Evolutionary conservation across 805 yeast species (phyloP).

Genomic region (Zygosaccharomyces pseudorouxii): DNA sequence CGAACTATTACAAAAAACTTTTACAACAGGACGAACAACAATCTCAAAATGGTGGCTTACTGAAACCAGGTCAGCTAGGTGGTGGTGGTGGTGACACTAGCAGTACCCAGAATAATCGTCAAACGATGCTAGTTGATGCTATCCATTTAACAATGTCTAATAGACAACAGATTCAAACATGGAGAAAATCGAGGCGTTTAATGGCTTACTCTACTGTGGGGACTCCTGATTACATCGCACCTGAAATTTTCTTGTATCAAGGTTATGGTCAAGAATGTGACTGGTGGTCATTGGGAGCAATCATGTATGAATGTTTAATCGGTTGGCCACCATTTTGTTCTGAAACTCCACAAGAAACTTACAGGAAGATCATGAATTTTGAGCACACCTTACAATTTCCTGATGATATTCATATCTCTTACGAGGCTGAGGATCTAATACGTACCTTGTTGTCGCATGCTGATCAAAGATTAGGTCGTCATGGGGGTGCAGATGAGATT

Average conservation of each 20-base stretch:
- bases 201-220: slow-evolving; percentile 98
- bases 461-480: slow-evolving; percentile 77
- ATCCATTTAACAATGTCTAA: slow-evolving; percentile 93
- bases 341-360: slow-evolving; percentile 91
- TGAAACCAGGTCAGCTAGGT: slow-evolving; percentile 35
- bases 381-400: slow-evolving; percentile 84
- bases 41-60: slow-evolving; percentile 29
- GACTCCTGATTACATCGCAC: slow-evolving; percentile 94
- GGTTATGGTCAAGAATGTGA: slow-evolving; percentile 97
- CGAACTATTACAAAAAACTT: slow-evolving; percentile 76
- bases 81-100: slow-evolving; percentile 12
- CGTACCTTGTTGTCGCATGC: slow-evolving; percentile 69
- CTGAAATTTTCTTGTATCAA: slow-evolving; percentile 86
- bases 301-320: slow-evolving; percentile 91
- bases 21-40: slow-evolving; percentile 55
- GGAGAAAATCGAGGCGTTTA: slow-evolving; percentile 86
- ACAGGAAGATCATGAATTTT: slow-evolving; percentile 87
- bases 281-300: slow-evolving; percentile 97
- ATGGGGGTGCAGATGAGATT: slow-evolving; percentile 88
- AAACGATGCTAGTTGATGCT: slow-evolving; percentile 86
- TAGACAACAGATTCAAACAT: slow-evolving; percentile 90
- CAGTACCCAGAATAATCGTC: slow-evolving; percentile 42
- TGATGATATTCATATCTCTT: slow-evolving; percentile 83
- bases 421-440: slow-evolving; percentile 85
- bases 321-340: slow-evolving; percentile 98